A percentile compares a stretch with the other conserved stretches of the same genome.
Evolutionary conservation across 2,329 filamentous ascomycete genomes (phyloP).

Genomic region (Aspergillus sp.): DNA sequence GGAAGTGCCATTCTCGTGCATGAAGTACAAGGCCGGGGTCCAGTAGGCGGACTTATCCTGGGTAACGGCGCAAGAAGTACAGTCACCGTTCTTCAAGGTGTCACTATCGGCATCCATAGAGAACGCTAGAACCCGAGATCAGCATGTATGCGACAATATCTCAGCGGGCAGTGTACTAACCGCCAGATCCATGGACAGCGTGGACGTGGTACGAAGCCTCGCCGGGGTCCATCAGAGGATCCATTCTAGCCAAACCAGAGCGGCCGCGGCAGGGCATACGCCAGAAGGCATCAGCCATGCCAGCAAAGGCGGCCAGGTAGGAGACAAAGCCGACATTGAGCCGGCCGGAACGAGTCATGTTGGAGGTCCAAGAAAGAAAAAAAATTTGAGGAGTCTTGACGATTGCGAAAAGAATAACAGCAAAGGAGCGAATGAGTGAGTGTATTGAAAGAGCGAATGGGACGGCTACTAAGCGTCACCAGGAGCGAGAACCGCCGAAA

Average conservation of each 20-base stretch:
- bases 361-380: constrained; percentile 8
- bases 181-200: constrained; percentile 65
- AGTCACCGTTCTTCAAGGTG: constrained; percentile 55
- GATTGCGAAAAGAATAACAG: background rate
- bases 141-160: constrained; percentile 1
- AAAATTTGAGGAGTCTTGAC: constrained; percentile 1
- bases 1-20: constrained; percentile 59
- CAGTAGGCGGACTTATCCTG: constrained; percentile 88
- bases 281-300: constrained; percentile 64
- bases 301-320: constrained; percentile 23
- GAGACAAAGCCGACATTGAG: constrained; percentile 17
- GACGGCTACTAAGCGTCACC: background rate
- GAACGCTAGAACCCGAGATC: constrained; percentile 51
- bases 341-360: constrained; percentile 12
- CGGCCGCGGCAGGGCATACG: constrained; percentile 75
- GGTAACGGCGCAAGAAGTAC: constrained; percentile 72
- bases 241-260: constrained; percentile 63
- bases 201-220: constrained; percentile 61
- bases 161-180: constrained; percentile 48
- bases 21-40: constrained; percentile 73
- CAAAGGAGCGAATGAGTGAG: background rate
- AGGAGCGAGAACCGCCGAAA: background rate
- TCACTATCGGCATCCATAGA: constrained; percentile 50
- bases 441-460: background rate
- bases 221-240: constrained; percentile 65